Evolutionary conservation across 164 flowering plant species (phyloP), one percentile per base, ranked within the genome.

Genomic region (Vitis riparia): DNA sequence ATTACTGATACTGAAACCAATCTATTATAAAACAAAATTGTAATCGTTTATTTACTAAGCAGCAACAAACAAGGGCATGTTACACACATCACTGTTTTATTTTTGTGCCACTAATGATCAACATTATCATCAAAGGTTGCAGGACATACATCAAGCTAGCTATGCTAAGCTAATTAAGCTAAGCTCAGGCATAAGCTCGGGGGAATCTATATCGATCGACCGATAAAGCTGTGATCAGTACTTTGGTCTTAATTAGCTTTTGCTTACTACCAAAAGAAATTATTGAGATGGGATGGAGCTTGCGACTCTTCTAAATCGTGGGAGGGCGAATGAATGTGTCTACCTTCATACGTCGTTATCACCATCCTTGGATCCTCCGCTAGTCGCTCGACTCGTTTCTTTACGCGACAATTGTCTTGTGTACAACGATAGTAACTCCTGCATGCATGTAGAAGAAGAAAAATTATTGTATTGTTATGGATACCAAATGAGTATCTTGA

Each of bases 361-460:
- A 94, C 98, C 98, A 94, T 94, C 64, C 97, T 83, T 13, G 98
- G 97, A 74, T 94, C 98, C 70, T 94, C 98, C 2, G 96, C 96
- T 76, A 91, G 71, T 73, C 98, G 74, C 79, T 94, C 98, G 67
- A 94, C 98, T 11, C 97, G 71, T 77, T 93, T 93, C 87, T 93
- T 93, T 9, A 93, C 98, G 0, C 93, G 81, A 70, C 98, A 93
- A 16, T 80, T 90, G 67, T 93, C 98, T 53, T 86, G 92, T 2
- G 97, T 93, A 68, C 98, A 93, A 0, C 98, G 81, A 60, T 93
- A 93, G 65, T 93, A 93, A 73, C 97, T 91, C 91, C 97, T 93
- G 87, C 82, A 83, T 51, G 14, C 51, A 37, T 15, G 50, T 6
- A 32, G 3, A 51, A 6, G 55, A 44, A 9, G 48, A 62, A 62